Base-by-base conservation (phyloP, 2,329 filamentous ascomycete species). In the Cyclaneusma minus region DNA sequence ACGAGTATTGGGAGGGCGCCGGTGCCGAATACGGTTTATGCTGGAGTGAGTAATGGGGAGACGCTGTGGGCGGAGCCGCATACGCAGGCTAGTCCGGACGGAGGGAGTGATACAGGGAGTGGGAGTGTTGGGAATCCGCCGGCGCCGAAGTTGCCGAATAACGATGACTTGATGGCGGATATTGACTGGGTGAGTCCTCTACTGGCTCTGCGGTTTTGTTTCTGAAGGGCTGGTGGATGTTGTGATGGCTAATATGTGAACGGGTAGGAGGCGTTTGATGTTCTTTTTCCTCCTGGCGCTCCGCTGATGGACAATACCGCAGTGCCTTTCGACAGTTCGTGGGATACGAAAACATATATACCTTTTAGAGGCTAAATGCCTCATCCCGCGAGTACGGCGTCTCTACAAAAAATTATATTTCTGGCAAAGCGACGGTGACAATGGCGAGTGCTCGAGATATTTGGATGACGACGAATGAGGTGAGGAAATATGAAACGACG, bases 131-230 rank as follows among this genome's bases (percentile, higher is more conserved):
- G 23, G 19, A 13, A 25, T 13, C 13, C 12, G 19, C 21, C 25
- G 9, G 20, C 17, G 3, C 29, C 25, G 13, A 9, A 21, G 8
- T 13, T 13, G 8, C 21, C 31, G 29, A 39, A 37, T 13, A 32
- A 30, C 9, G 48, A 39, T 33, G 48, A 49, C 34, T 38, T 54
- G 19, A 55, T 60, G 48, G 50, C 68, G 21, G 65, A 68, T 29
- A 67, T 78, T 35, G 70, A 79, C 37, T 78, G 71, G 72, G 71
- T 75, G 49, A 52, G 67, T 56, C 22, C 32, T 26, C 12, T 21
- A 16, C 11, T 27, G 25, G 11, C 11, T 11, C 7, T n/a, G 7
- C 25, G 7, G 20, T 2, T 12, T n/a, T 13, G 7, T 7, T 9
- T 17, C n/a, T 13, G 18, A 22, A 25, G 29, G 17, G 32, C 8